A percentile compares a stretch with the other conserved stretches of the same genome.
Conservation (phyloP, 495 filamentous ascomycete genomes). For the Astrothelium subdiscretum region DNA sequence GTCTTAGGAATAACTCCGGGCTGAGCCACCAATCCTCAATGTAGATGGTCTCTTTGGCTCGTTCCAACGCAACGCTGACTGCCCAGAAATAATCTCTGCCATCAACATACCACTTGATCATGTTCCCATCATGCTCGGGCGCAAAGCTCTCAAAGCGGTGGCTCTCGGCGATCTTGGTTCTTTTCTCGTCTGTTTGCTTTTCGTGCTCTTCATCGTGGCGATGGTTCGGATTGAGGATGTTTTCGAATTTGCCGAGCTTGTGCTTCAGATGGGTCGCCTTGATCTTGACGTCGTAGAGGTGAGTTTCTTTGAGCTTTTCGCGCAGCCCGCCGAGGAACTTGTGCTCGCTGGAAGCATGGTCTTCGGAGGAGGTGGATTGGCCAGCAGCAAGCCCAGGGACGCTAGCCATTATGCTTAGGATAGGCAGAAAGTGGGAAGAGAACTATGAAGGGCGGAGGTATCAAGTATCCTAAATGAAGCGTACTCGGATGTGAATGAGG, state of each 20-base stretch:
- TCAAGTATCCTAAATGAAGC: no score
- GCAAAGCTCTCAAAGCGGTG: constrained; percentile 85
- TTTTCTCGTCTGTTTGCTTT: constrained; percentile 67
- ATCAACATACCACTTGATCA: constrained; percentile 95
- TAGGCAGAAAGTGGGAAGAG: no score
- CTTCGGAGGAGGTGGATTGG: not conserved
- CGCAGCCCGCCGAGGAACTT: constrained; percentile 17
- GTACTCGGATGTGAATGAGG: no score
- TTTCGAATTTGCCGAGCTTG: constrained; percentile 56
- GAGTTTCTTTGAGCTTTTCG: constrained; percentile 42
- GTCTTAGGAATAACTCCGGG: constrained; percentile 80
- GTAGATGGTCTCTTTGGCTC: constrained; percentile 85
- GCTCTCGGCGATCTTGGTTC: constrained; percentile 54
- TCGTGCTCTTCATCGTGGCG: constrained; percentile 94
- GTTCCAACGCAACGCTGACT: constrained; percentile 74
- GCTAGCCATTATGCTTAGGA: not conserved
- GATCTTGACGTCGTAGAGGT: constrained; percentile 83
- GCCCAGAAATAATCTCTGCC: constrained; percentile 89
- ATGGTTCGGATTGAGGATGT: constrained; percentile 77
- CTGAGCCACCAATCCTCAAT: constrained; percentile 97
- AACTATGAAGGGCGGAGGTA: no score
- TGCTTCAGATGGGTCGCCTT: constrained; percentile 66
- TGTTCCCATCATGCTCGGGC: constrained; percentile 71
- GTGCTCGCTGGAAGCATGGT: constrained; percentile 5
- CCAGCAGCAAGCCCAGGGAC: not conserved